phyloP scores from a whole-genome alignment of 2,329 filamentous ascomycete species.

The Cytospora paraplurivora region DNA sequence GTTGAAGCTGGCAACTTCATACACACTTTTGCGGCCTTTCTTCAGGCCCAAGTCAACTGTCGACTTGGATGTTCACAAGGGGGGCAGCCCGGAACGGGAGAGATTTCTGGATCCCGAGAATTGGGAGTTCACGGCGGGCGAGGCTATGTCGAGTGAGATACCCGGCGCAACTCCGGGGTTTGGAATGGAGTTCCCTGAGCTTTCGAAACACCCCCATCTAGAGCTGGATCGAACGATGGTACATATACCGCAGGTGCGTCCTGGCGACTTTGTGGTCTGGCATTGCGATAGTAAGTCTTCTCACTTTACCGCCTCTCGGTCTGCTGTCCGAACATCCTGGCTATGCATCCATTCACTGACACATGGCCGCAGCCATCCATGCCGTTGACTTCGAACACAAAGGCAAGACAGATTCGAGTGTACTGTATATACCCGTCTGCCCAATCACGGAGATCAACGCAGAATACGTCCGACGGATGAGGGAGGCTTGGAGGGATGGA shows the following conservation, averaged over 20 bases:
- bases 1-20: conserved; percentile 73
- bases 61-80: conserved; percentile 9
- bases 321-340: background rate
- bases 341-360: background rate
- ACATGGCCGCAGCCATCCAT: conserved; percentile 58
- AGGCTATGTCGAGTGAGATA: conserved; percentile 57
- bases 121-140: conserved; percentile 57
- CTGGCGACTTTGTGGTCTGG: conserved; percentile 81
- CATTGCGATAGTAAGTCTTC: conserved; percentile 63
- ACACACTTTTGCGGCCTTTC: conserved; percentile 81
- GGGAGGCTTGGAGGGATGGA: conserved; percentile 69
- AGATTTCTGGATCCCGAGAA: conserved; percentile 54
- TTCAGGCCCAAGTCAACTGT: conserved; percentile 53
- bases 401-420: conserved; percentile 74
- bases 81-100: conserved; percentile 32
- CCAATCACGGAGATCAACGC: conserved; percentile 77
- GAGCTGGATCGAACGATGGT: conserved; percentile 70
- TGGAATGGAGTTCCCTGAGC: conserved; percentile 66
- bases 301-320: background rate
- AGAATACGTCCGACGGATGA: conserved; percentile 69
- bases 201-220: conserved; percentile 68
- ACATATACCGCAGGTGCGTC: conserved; percentile 66
- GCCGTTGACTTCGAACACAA: conserved; percentile 78
- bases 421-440: conserved; percentile 86
- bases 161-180: conserved; percentile 71